phyloP scores from a whole-genome alignment of 768 basidiomycete genomes.

The Lactarius quietus region DNA sequence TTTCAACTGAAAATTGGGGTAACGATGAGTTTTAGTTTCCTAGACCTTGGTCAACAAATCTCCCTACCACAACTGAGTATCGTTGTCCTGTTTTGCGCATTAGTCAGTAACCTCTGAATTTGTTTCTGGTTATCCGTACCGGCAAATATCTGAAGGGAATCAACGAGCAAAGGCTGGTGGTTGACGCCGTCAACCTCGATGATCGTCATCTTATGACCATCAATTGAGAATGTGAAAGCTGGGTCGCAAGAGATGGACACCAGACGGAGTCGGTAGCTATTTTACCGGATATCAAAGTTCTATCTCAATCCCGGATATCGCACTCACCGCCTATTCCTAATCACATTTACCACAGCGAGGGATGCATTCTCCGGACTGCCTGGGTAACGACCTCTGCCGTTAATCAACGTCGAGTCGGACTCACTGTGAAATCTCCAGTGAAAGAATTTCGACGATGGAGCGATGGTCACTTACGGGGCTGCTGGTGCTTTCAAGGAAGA shows the following conservation, averaged over 20 bases:
- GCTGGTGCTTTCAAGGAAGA: too few relatives aligned
- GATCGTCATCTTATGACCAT: conserved; percentile 38
- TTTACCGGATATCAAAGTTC: neutral
- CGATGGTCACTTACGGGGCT: too few relatives aligned
- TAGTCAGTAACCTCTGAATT: too few relatives aligned
- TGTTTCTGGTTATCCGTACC: conserved; percentile 28
- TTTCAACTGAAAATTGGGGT: neutral
- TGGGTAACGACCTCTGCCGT: conserved; percentile 44
- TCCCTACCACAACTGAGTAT: conserved; percentile 31
- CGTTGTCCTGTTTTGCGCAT: conserved; percentile 16
- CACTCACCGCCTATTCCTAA: conserved; percentile 14
- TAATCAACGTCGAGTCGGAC: conserved; percentile 42
- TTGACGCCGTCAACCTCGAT: conserved; percentile 43
- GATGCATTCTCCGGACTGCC: conserved; percentile 12
- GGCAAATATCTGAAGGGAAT: conserved; percentile 41
- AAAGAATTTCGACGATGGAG: too few relatives aligned
- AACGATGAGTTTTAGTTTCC: neutral
- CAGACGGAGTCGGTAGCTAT: conserved; percentile 27
- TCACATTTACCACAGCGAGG: conserved; percentile 22
- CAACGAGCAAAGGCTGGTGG: conserved; percentile 35
- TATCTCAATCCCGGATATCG: neutral
- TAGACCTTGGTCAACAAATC: neutral
- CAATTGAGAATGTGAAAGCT: conserved; percentile 38
- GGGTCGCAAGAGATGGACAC: conserved; percentile 32
- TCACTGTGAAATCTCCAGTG: conserved; percentile 11